phyloP scores from a whole-genome alignment of 345 rosid species.

The Arabidopsis thaliana region TAIR10.1 NC_003074.8:21400501-21401000 shows the following conservation, averaged over 20 bases:
- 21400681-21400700: constrained; percentile 84
- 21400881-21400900: constrained; percentile 13
- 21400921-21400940: constrained; percentile 87
- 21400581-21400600: constrained; percentile 10
- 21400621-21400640: constrained; percentile 78
- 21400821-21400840: neutral
- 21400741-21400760: constrained; percentile 92
- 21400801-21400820: constrained; percentile 51
- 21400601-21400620: constrained; percentile 26
- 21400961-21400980: constrained; percentile 77
- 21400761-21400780: constrained; percentile 92
- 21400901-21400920: constrained; percentile 68
- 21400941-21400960: constrained; percentile 79
- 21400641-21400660: constrained; percentile 96
- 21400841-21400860: constrained; percentile 5
- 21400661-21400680: constrained; percentile 89
- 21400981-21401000: constrained; percentile 84
- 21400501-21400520: constrained; percentile 74
- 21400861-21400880: neutral
- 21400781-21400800: constrained; percentile 83
- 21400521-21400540: constrained; percentile 94
- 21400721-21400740: constrained; percentile 91
- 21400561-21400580: neutral
- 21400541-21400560: constrained; percentile 39
- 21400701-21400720: constrained; percentile 89